Evolutionary conservation across 2,329 filamentous ascomycete species (phyloP).

Genomic region (Alternaria consortialis): DNA sequence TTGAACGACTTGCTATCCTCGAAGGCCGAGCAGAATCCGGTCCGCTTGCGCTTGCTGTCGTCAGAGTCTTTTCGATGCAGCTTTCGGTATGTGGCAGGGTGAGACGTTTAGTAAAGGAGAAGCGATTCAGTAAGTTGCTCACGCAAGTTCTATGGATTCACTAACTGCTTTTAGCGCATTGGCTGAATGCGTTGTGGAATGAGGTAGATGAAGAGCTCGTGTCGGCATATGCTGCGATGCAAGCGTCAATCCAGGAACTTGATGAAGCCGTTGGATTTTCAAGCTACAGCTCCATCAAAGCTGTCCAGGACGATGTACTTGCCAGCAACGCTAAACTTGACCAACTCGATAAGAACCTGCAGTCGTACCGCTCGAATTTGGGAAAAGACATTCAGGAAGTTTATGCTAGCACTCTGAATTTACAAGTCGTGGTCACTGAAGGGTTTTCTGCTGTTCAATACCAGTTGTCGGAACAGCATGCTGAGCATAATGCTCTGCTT

Average conservation of each 20-base stretch:
- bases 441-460: neutral
- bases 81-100: slow-evolving; percentile 5
- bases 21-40: slow-evolving; percentile 36
- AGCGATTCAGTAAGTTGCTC: slow-evolving; percentile 4
- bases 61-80: slow-evolving; percentile 4
- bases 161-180: slow-evolving; percentile 2
- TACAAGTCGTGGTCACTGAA: neutral
- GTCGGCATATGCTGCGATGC: slow-evolving; percentile 20
- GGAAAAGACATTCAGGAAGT: neutral
- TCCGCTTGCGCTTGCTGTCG: neutral
- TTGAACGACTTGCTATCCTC: slow-evolving; percentile 47
- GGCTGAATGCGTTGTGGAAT: slow-evolving; percentile 24
- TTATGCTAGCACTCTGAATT: slow-evolving; percentile 1
- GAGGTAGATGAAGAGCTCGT: slow-evolving; percentile 21
- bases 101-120: neutral
- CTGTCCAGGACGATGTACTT: neutral
- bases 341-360: neutral
- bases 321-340: neutral
- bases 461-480: neutral
- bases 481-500: neutral
- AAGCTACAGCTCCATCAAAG: slow-evolving; percentile 15
- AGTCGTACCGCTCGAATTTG: neutral
- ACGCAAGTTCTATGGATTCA: no score
- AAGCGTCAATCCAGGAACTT: slow-evolving; percentile 22
- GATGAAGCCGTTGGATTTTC: slow-evolving; percentile 15